Evolutionary conservation across 345 rosid genomes (phyloP), one percentile per base, ranked within the genome.

Genomic region (Arabidopsis arenosa): DNA sequence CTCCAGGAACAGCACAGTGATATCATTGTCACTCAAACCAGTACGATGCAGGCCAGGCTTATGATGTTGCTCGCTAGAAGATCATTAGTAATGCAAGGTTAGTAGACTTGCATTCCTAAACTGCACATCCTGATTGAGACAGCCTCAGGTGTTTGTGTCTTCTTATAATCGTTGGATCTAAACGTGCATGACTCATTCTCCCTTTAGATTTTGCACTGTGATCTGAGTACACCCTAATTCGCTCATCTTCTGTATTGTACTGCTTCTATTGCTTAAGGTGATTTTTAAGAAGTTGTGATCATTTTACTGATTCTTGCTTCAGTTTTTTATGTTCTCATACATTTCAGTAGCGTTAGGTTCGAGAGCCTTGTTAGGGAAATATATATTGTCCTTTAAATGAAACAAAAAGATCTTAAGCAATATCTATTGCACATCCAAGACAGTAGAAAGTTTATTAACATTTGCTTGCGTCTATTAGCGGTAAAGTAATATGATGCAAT

Each of bases 1-100:
- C 87, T 39, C 86, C 89, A 18, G 96, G 63, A 17, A 79, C 74
- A 77, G 79, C 90, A 15, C 83, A 88, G 47, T 89, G 80, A 88
- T 80, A 32, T 84, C 82, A 2, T 83, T 84, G 4, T 85, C 81
- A 67, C 89, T 62, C 79, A 75, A 53, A 86, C 40, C 91, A 86
- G 55, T 87, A 84, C 53, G 90, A 85, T 70, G 77, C 89, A 4
- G 72, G 82, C 74, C 87, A 86, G 83, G 78, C 82, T 79, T 86
- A 80, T 74, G 81, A 83, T 39, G 82, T 80, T 6, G 86, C 84
- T 12, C 85, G 67, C 45, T 79, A 75, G 78, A 36, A 63, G 47
- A 68, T 33, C 41, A 39, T 6, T 44, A 44, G 48, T 43, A 17
- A 59, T 37, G 58, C 37, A 41, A 75, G 61, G 48, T 59, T 45